Conservation (phyloP, 768 basidiomycete species). For the Psilocybe tampanensis region DNA sequence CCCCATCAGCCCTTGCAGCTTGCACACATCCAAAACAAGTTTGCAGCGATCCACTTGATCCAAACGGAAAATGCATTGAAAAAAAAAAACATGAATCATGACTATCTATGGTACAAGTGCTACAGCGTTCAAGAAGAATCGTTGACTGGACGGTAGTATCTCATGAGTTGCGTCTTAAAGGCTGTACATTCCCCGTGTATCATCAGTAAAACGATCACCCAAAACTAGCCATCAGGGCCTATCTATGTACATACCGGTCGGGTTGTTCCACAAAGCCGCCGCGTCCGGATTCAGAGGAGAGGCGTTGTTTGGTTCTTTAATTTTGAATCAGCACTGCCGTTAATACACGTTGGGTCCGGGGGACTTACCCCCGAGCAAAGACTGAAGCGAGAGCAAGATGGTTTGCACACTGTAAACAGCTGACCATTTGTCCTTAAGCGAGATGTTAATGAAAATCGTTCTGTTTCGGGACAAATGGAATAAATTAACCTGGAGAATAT, state of each 20-base stretch:
- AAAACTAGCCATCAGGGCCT: neutral
- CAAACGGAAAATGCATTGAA: conserved; percentile 11
- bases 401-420: conserved; percentile 93
- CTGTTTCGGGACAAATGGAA: neutral
- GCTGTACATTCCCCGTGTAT: conserved; percentile 36
- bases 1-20: conserved; percentile 2
- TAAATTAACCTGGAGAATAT: conserved; percentile 74
- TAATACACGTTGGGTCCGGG: conserved; percentile 5
- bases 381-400: conserved; percentile 85
- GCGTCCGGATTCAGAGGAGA: conserved; percentile 90
- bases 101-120: conserved; percentile 5
- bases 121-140: conserved; percentile 24
- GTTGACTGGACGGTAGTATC: conserved; percentile 64
- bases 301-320: conserved; percentile 87
- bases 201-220: conserved; percentile 4
- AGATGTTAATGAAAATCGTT: neutral
- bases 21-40: neutral
- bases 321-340: conserved; percentile 2
- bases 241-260: conserved; percentile 64
- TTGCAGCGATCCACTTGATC: neutral
- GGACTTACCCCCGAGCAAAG: conserved; percentile 79
- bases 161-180: conserved; percentile 75
- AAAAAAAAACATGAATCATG: too few relatives aligned
- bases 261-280: conserved; percentile 74
- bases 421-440: conserved; percentile 83